A percentile compares a stretch with the other conserved stretches of the same genome.
phyloP scores from a whole-genome alignment of 306 rosid species.

The Lotus japonicus region DNA sequence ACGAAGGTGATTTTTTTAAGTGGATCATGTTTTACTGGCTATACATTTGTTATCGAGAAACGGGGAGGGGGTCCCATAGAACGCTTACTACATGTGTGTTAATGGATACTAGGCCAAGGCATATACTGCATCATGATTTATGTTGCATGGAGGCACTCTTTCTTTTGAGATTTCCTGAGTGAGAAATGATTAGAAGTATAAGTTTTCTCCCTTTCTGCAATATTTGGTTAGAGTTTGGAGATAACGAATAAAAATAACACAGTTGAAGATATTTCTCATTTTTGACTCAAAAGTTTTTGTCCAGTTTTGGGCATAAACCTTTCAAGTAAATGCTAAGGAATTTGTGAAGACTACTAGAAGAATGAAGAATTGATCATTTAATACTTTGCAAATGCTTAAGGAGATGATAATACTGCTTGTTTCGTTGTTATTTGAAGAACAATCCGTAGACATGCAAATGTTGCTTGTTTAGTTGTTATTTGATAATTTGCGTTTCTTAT shows the following conservation, averaged over 20 bases:
- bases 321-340: background rate
- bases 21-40: slow-evolving; percentile 2
- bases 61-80: slow-evolving; percentile 1
- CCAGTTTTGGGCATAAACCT: too few species aligned
- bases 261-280: background rate
- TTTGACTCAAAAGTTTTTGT: background rate
- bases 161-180: background rate
- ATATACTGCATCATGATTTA: background rate
- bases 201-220: background rate
- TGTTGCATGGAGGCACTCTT: background rate
- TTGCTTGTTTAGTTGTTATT: slow-evolving; percentile 9
- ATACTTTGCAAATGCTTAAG: background rate
- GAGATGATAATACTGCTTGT: too few species aligned
- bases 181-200: background rate
- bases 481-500: background rate
- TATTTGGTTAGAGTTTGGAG: background rate
- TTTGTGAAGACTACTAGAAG: background rate
- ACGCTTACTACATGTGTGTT: too few species aligned
- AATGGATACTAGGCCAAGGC: background rate
- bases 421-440: slow-evolving; percentile 2
- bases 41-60: background rate
- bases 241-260: background rate
- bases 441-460: background rate
- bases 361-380: background rate
- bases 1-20: background rate